A percentile compares a stretch with the other conserved stretches of the same genome.
These are phyloP conservation scores for Protea cynaroides DNA, from an alignment of 164 flowering plant species.

Conservation along the genomic window DNA sequence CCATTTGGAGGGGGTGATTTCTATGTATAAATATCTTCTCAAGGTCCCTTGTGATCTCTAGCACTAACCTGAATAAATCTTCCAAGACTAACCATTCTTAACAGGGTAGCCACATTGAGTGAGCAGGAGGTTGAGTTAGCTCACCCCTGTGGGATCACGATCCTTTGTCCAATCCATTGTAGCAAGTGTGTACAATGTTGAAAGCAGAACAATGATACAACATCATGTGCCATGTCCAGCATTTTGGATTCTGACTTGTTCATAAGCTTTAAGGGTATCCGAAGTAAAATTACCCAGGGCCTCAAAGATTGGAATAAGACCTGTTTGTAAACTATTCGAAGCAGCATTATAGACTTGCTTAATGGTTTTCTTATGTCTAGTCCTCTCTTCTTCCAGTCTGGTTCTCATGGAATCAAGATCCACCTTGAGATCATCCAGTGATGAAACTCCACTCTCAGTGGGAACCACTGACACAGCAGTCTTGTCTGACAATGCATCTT, in stretches of 20 bases:
- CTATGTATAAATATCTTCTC: too few relatives aligned
- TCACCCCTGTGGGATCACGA: too few relatives aligned
- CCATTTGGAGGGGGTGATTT: background rate
- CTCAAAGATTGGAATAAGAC: conserved; percentile 78
- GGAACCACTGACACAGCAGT: conserved; percentile 35
- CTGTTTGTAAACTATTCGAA: conserved; percentile 67
- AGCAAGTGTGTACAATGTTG: too few relatives aligned
- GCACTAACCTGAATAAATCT: too few relatives aligned
- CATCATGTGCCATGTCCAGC: conserved; percentile 16
- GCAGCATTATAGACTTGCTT: conserved; percentile 68
- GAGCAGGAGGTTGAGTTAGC: too few relatives aligned
- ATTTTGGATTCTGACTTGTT: conserved; percentile 53
- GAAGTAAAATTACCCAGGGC: conserved; percentile 62
- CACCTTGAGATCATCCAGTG: conserved; percentile 60
- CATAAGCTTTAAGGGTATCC: conserved; percentile 61
- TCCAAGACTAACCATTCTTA: background rate
- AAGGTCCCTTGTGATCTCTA: background rate
- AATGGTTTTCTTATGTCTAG: conserved; percentile 61
- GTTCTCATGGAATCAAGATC: conserved; percentile 72
- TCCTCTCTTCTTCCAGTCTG: conserved; percentile 64
- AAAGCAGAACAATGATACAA: background rate
- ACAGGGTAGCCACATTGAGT: too few relatives aligned
- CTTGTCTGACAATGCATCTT: conserved; percentile 38
- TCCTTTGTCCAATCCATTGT: too few relatives aligned
- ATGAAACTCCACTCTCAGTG: conserved; percentile 55